These are phyloP conservation scores for Xylaria sp. DNA, from an alignment of 2,329 filamentous ascomycete species.

Conservation along the genomic window DNA sequence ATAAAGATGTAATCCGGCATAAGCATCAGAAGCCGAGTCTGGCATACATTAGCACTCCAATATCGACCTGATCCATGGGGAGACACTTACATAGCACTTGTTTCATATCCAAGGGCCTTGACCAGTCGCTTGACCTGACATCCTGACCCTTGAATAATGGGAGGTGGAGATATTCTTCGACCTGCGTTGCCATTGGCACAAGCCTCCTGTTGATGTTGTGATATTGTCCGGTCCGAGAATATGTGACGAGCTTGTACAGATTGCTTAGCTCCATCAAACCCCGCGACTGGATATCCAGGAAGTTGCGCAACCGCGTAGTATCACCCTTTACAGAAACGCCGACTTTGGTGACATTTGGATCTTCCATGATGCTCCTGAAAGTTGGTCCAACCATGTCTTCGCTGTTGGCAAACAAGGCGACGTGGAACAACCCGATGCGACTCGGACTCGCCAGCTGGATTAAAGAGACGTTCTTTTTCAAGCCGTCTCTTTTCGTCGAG, in stretches of 20 bases:
- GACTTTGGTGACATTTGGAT: constrained; percentile 73
- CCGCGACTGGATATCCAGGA: constrained; percentile 69
- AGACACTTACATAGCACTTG: constrained; percentile 75
- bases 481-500: constrained; percentile 56
- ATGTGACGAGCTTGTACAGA: constrained; percentile 80
- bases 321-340: constrained; percentile 82
- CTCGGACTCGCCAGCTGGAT: constrained; percentile 84
- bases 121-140: constrained; percentile 82
- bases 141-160: constrained; percentile 77
- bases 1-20: constrained; percentile 79
- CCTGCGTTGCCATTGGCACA: constrained; percentile 74
- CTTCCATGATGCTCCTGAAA: constrained; percentile 77
- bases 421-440: constrained; percentile 82
- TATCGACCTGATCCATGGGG: constrained; percentile 18
- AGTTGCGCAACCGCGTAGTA: constrained; percentile 73
- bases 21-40: constrained; percentile 86
- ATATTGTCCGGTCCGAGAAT: constrained; percentile 61
- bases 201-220: constrained; percentile 71
- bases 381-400: constrained; percentile 74
- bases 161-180: constrained; percentile 74
- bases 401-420: constrained; percentile 69
- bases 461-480: constrained; percentile 78
- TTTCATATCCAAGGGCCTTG: constrained; percentile 63
- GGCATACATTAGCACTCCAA: constrained; percentile 42
- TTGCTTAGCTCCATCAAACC: constrained; percentile 86